Evolutionary conservation across 2,329 filamentous ascomycete species (phyloP), one percentile per base, ranked within the genome.

Genomic region (Xylariaceae sp.): DNA sequence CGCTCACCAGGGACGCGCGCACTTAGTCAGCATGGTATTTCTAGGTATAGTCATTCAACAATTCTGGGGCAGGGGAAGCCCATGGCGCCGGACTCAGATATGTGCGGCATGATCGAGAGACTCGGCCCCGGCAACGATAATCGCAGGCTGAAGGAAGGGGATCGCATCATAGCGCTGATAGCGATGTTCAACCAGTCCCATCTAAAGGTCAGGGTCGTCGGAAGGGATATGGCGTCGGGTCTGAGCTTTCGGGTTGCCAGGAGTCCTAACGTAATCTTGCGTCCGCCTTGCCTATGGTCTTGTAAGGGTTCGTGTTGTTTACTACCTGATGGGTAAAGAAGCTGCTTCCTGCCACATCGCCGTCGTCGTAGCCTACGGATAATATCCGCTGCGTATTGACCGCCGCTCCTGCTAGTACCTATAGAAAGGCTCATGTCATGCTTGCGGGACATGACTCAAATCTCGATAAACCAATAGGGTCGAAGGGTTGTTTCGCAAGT

Each of bases 41-140:
- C n/a, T n/a, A n/a, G n/a, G n/a, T 90, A 89, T 74, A 84, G 78
- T 67, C 86, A 90, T 71, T 85, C 89, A 74, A 79, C 81, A 63
- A 77, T 79, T 3, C 73, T 84, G 44, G 57, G 70, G 14, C 61
- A 70, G 42, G 72, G 69, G 59, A 70, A 50, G 50, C 77, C 52
- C 65, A 43, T 89, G 12, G 83, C 90, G 1, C 86, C 87, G 1
- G 87, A 84, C 71, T 88, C 86, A 20, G 88, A 91, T 71, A 89
- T 88, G 79, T 88, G 86, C 72, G 88, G 88, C 44, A 77, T 78
- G 7, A 75, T 90, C 44, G 74, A 82, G 2, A 70, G 77, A 14
- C 64, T 81, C 26, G 81, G 82, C 32, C 68, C 76, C 18, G 75
- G 73, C n/a, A 73, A 76, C 9, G 68, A 71, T 2, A 73, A 74